Conservation (phyloP, 257 asterid species). For the Solanum chmielewskii region DNA sequence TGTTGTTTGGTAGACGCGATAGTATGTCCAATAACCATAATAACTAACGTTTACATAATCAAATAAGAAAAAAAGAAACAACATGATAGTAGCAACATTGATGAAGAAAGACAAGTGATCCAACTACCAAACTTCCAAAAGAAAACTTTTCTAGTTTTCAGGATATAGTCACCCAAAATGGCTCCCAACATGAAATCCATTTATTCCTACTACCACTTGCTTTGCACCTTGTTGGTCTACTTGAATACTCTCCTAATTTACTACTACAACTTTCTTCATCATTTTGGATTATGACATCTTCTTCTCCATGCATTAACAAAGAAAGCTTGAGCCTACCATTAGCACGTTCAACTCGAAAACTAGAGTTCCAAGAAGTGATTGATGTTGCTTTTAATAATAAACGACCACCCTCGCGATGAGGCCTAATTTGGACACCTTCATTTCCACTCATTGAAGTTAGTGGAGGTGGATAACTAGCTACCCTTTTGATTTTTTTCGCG, state of each 20-base stretch:
- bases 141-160: slow-evolving; percentile 5
- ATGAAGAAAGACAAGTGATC: not conserved
- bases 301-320: not conserved
- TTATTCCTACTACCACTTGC: slow-evolving; percentile 29
- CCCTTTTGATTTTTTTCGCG: slow-evolving; percentile 5
- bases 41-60: slow-evolving; percentile 15
- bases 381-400: slow-evolving; percentile 48
- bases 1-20: not conserved
- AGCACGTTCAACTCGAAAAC: slow-evolving; percentile 46
- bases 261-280: slow-evolving; percentile 2
- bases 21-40: slow-evolving; percentile 26
- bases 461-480: slow-evolving; percentile 55
- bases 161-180: slow-evolving; percentile 49
- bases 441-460: slow-evolving; percentile 45
- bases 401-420: slow-evolving; percentile 68
- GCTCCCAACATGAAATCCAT: slow-evolving; percentile 28
- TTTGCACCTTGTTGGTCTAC: slow-evolving; percentile 41
- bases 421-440: slow-evolving; percentile 31
- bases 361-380: not conserved
- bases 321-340: slow-evolving; percentile 72
- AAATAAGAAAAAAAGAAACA: not conserved
- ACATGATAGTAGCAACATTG: not conserved
- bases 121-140: slow-evolving; percentile 1
- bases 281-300: not conserved
- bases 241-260: slow-evolving; percentile 23